A percentile compares a stretch with the other conserved stretches of the same genome.
Evolutionary conservation across 2,329 filamentous ascomycete species (phyloP).

Genomic region (Exophiala alcalophila): DNA sequence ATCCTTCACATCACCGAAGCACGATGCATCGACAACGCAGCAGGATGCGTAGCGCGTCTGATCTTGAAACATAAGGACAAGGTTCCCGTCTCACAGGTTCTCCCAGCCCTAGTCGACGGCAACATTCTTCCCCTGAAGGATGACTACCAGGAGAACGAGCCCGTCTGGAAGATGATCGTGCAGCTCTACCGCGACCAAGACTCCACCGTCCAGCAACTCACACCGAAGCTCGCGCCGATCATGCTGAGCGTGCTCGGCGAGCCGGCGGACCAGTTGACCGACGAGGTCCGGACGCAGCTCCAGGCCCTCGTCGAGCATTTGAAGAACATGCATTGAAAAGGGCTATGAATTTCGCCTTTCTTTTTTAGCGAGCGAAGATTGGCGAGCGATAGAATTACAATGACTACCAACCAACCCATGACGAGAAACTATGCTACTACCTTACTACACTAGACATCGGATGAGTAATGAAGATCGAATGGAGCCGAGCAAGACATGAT

Average conservation of each 20-base stretch:
- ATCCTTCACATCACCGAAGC: slow-evolving; percentile 74
- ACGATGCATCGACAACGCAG: slow-evolving; percentile 86
- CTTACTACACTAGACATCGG: no score
- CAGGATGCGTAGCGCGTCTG: slow-evolving; percentile 87
- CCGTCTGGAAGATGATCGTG: slow-evolving; percentile 86
- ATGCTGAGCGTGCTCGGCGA: slow-evolving; percentile 47
- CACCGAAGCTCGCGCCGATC: slow-evolving; percentile 46
- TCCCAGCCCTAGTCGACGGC: slow-evolving; percentile 69
- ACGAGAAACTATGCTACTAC: no score
- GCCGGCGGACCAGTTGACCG: slow-evolving; percentile 47
- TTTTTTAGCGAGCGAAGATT: no score
- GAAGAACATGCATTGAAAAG: slow-evolving; percentile 33
- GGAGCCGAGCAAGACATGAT: no score
- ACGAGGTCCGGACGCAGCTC: slow-evolving; percentile 47
- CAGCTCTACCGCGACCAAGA: slow-evolving; percentile 63
- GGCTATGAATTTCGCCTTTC: no score
- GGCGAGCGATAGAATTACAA: no score
- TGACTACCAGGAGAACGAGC: slow-evolving; percentile 94
- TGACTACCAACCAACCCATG: no score
- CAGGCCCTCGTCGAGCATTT: slow-evolving; percentile 49
- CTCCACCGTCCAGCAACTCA: slow-evolving; percentile 44
- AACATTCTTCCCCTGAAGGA: slow-evolving; percentile 77
- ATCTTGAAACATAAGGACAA: slow-evolving; percentile 83
- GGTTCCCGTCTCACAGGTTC: slow-evolving; percentile 74
- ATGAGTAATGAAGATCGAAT: no score